Evolutionary conservation across 2,329 filamentous ascomycete species (phyloP), one percentile per base, ranked within the genome.

Genomic region (Fonsecaea multimorphosa): DNA sequence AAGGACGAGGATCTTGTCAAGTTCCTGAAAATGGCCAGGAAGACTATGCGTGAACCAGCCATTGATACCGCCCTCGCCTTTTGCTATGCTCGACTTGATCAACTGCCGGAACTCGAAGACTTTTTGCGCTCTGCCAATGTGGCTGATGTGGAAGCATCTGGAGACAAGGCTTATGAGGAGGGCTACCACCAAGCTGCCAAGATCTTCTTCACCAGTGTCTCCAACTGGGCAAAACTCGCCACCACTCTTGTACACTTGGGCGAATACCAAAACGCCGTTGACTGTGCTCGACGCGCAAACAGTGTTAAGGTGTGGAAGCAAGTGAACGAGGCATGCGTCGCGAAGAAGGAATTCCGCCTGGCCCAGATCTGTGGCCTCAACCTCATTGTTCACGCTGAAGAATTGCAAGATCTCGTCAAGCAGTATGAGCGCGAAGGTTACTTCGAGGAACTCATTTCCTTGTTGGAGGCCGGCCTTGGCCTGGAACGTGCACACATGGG

Each of bases 271-370:
- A 92, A 92, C 73, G 95, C 95, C 53, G 95, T 99, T 49, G 95
- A 99, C 78, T 97, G 93, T 75, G 95, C 96, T 29, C 91, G 95
- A 78, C 98, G 99, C 83, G 95, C 95, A 74, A 99, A 98, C 85
- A 98, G 92, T 80, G 93, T 97, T 80, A 97, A 96, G 84, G 95
- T 99, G 59, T 99, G 95, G 95, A 96, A 95, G 81, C 92, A 99
- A 80, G 95, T 99, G 72, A 96, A 98, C 81, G 91, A 92, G 76
- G 95, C 94, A 24, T 99, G 95, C 76, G 91, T 99, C 71, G 88
- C 87, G 68, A 99, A 98, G 88, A 98, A 97, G 84, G 95, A 99
- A 78, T 99, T 99, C 88, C 91, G 94, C 68, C 90, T 99, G 66
- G 95, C 96, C 29, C 95, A 98, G 82, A 99, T 99, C 74, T 99